Conservation (phyloP, 2,329 filamentous ascomycete species). For the Aspergillus vadensis region DNA sequence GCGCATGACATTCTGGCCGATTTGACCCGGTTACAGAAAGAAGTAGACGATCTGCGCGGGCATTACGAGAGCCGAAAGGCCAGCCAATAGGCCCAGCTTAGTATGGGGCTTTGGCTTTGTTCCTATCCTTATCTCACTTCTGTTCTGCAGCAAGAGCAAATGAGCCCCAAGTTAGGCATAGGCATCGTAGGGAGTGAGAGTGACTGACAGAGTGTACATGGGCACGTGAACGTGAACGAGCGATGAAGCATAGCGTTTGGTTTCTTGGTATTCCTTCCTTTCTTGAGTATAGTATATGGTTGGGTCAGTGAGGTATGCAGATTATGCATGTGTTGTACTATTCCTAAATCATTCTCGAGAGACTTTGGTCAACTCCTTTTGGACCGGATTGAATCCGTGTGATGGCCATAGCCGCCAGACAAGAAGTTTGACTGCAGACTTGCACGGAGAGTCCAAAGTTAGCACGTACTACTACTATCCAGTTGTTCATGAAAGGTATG, state of each 20-base stretch:
- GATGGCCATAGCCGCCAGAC: no score
- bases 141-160: no score
- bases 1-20: slow-evolving; percentile 69
- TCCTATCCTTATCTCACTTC: no score
- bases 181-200: background rate
- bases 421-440: no score
- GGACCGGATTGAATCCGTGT: no score
- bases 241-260: slow-evolving; percentile 7
- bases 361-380: no score
- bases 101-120: no score
- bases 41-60: slow-evolving; percentile 65
- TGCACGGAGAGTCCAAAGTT: no score
- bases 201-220: background rate
- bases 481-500: background rate
- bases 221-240: slow-evolving; percentile 5
- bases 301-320: background rate
- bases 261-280: background rate
- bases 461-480: background rate
- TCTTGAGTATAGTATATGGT: background rate
- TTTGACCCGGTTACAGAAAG: slow-evolving; percentile 69
- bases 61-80: slow-evolving; percentile 40
- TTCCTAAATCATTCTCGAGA: no score
- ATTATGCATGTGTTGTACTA: background rate
- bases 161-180: background rate
- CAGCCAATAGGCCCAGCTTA: slow-evolving; percentile 21